These are phyloP conservation scores for Pythium oligandrum DNA, from an alignment of 352 stramenopile species.

Conservation along the genomic window DNA sequence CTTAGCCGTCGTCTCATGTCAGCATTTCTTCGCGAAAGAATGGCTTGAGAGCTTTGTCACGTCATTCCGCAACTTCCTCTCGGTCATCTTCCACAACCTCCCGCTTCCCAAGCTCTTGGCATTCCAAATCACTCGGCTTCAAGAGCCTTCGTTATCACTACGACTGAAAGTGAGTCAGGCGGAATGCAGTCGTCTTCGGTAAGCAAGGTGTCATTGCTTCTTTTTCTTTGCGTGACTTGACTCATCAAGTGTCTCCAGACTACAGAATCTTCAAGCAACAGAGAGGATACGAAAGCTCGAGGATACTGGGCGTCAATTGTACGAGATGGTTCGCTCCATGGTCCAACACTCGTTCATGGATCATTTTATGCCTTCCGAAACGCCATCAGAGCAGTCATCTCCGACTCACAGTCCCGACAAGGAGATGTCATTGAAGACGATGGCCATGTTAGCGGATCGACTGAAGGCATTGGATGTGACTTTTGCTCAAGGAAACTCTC, in stretches of 20 bases:
- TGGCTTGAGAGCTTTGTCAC: constrained; percentile 71
- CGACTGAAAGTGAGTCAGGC: constrained; percentile 64
- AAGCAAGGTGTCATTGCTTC: neutral
- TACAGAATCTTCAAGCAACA: constrained; percentile 42
- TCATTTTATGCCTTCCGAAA: constrained; percentile 27
- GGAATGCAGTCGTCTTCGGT: constrained; percentile 62
- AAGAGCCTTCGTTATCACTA: constrained; percentile 68
- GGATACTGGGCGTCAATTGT: constrained; percentile 48
- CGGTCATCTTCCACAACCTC: constrained; percentile 68
- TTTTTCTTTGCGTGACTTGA: neutral
- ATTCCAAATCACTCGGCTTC: constrained; percentile 60
- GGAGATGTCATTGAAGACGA: constrained; percentile 1
- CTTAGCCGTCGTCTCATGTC: neutral
- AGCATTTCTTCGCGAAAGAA: constrained; percentile 48
- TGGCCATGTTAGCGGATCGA: constrained; percentile 7
- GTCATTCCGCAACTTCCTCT: constrained; percentile 77
- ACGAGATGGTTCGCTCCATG: constrained; percentile 55
- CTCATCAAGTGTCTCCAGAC: constrained; percentile 3
- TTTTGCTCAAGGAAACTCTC: neutral
- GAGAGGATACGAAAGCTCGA: constrained; percentile 62
- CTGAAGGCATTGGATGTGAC: constrained; percentile 6
- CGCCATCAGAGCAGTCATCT: too few relatives aligned
- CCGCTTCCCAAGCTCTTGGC: constrained; percentile 72
- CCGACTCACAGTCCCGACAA: too few relatives aligned
- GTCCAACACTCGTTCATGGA: constrained; percentile 68